Evolutionary conservation across 169 alveolate genomes (phyloP), one percentile per base, ranked within the genome.

Genomic region (Amoebophrya sp.): DNA sequence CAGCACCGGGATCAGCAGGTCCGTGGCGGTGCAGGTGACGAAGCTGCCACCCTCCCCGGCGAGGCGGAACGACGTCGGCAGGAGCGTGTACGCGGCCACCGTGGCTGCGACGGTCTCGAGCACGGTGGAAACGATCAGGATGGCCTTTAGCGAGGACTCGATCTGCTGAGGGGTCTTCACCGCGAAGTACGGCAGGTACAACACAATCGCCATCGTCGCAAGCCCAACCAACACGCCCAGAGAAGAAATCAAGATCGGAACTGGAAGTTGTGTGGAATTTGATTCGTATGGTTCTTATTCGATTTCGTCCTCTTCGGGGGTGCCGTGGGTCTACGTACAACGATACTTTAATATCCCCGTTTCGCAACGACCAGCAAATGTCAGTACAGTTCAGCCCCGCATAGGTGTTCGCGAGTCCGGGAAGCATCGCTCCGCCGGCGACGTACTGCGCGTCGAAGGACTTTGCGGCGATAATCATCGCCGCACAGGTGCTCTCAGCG

Each of bases 401-500:
- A 67, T 89, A 48, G 88, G 34, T 50, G 45, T 34, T 38, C 43
- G 88, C 69, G 70, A 69, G 0, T 20, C 89, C 90, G 45, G n/a
- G 18, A 10, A 87, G 38, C 29, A 41, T 10, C 40, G 88, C 0
- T 0, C 89, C 91, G 58, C 89, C 20, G 95, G 67, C 87, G 92
- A 91, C 29, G n/a, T n/a, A n/a, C n/a, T n/a, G n/a, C n/a, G n/a
- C n/a, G n/a, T n/a, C n/a, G n/a, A n/a, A n/a, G n/a, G n/a, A n/a
- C n/a, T n/a, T 93, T 2, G 97, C 96, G 18, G 98, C 97, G 26
- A 96, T 94, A 69, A 97, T 98, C 89, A 97, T 92, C 58, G 97
- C 97, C 45, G 99, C 98, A 89, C 98, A 96, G 78, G 97, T 96
- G 38, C 97, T 91, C 94, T 96, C 99, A 18, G 99, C 98, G 45